Evolutionary conservation across 2,329 filamentous ascomycete genomes (phyloP).

Genomic region (Sclerotinia spermophila): DNA sequence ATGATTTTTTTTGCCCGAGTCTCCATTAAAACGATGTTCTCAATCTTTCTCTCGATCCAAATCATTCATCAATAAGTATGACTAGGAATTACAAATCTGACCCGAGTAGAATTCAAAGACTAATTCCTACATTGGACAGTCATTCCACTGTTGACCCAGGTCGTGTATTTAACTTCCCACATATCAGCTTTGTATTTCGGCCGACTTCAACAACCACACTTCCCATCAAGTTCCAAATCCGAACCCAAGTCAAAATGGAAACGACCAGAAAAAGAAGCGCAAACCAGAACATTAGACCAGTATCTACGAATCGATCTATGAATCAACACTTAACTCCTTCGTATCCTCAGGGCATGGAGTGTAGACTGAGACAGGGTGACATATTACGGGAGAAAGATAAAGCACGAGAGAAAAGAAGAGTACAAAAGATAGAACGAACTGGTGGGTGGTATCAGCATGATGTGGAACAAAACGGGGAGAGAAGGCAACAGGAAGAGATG

Average conservation of each 20-base stretch:
- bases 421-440: neutral
- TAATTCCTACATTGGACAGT: neutral
- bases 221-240: neutral
- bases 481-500: neutral
- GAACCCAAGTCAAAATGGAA: neutral
- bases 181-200: neutral
- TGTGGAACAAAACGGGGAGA: neutral
- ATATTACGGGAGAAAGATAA: neutral
- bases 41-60: neutral
- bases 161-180: neutral
- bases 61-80: neutral
- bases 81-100: neutral
- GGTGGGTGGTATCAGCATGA: neutral
- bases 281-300: neutral
- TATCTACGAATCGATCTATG: neutral
- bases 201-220: neutral
- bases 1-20: neutral
- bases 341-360: too few species aligned
- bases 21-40: neutral
- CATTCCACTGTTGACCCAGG: accelerated
- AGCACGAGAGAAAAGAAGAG: neutral
- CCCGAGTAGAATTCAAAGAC: neutral
- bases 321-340: neutral
- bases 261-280: neutral
- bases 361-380: too few species aligned